These are phyloP conservation scores for Eragrostis tef DNA, from an alignment of 202 grass and related monocot genomes.

Conservation along the genomic window DNA sequence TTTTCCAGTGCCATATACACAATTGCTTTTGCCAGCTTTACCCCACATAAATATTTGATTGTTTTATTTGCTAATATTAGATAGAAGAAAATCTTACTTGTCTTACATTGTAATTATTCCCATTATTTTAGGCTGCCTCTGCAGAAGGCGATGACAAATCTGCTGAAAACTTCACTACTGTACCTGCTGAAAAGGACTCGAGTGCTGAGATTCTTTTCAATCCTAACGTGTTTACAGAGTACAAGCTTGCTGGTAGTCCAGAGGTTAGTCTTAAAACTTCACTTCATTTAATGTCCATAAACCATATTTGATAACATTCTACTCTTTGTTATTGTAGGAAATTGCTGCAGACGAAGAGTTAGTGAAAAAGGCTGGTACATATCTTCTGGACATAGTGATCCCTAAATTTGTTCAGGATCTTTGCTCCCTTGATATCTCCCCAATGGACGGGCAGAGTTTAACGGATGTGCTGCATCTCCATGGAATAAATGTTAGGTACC, in stretches of 20 bases:
- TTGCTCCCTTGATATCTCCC: conserved; percentile 85
- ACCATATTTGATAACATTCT: conserved; percentile 31
- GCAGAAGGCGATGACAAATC: conserved; percentile 43
- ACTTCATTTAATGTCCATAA: conserved; percentile 26
- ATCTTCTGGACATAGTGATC: conserved; percentile 78
- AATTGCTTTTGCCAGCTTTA: conserved; percentile 5
- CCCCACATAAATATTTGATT: neutral
- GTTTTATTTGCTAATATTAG: neutral
- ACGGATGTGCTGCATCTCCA: conserved; percentile 81
- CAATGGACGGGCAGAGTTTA: conserved; percentile 96
- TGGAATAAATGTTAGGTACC: conserved; percentile 94
- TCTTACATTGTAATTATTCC: conserved; percentile 20
- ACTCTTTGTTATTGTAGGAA: conserved; percentile 63
- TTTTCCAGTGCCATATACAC: neutral
- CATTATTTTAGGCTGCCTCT: conserved; percentile 49
- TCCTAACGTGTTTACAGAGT: conserved; percentile 98
- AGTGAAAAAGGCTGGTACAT: conserved; percentile 71
- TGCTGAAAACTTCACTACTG: conserved; percentile 44
- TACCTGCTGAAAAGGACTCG: conserved; percentile 30
- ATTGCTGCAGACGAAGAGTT: conserved; percentile 76
- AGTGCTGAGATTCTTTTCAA: conserved; percentile 78
- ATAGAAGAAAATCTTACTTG: neutral
- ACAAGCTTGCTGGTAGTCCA: conserved; percentile 81
- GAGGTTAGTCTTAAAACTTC: conserved; percentile 60
- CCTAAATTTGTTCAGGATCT: conserved; percentile 95